Base-by-base conservation (phyloP, 148 eudicot species). In the Arbutus unedo region DNA sequence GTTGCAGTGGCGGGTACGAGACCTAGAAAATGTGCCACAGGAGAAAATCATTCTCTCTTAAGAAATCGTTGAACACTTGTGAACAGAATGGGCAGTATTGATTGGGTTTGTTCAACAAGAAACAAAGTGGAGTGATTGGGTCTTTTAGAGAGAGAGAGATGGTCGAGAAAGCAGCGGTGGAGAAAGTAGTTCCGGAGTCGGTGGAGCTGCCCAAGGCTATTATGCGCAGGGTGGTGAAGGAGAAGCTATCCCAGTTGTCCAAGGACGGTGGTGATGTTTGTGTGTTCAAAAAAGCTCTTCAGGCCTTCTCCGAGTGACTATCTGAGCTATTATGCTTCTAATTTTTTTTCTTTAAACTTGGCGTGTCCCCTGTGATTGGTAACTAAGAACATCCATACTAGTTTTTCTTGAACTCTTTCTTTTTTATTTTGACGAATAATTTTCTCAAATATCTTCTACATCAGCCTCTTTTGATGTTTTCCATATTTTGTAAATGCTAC, bases 251-350 rank as follows among this genome's bases (percentile, higher is more conserved):
- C 8, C 90, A 90, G 76, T 74, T 92, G 9, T 91, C 93, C 81
- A 57, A 80, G 54, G 92, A 85, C 15, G 70, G 70, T 6, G 87
- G 87, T 45, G 99, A 94, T 43, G 83, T 96, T 51, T 85, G 82
- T n/a, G 91, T 96, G 31, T 92, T 90, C 79, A 88, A 84, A 13
- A 95, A 96, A 79, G 91, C 99, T 56, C 90, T 93, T 60, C 82
- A 51, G 10, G 99, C 98, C 5, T 96, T 96, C 90, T 90, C 99
- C 54, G 99, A 96, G 81, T 91, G 95, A n/a, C n/a, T n/a, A n/a
- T n/a, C n/a, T n/a, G n/a, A n/a, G n/a, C n/a, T n/a, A n/a, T n/a
- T n/a, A n/a, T n/a, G n/a, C n/a, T n/a, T n/a, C n/a, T n/a, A n/a
- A n/a, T n/a, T n/a, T n/a, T n/a, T n/a, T n/a, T n/a, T n/a, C n/a